Base-by-base conservation (phyloP, 2,329 filamentous ascomycete species). In the Amylocarpus encephaloides region DNA sequence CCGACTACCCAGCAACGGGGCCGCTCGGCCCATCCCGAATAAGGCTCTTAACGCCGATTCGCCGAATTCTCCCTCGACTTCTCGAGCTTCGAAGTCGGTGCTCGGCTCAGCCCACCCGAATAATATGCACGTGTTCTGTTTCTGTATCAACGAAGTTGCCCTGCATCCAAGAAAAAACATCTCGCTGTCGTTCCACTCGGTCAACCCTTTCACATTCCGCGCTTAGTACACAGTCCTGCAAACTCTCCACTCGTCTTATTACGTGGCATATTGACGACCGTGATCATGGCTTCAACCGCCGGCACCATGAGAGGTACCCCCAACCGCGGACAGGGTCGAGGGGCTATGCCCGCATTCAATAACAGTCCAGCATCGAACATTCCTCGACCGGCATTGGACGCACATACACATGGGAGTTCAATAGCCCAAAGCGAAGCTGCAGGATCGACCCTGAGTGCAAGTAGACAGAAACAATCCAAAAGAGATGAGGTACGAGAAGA, bases 391-490 rank as follows among this genome's bases (percentile, higher is more conserved):
- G 80, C 86, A 45, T 74, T 81, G 56, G 86, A 90, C 45, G 69
- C 69, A 52, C 73, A 76, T 51, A 66, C 66, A 36, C 5, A 71
- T 66, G 57, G 60, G 63, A 52, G 56, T 64, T 15, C 45, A 52
- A 44, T 35, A 33, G 59, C 73, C 75, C 57, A 81, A 73, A 71
- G 85, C 68, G 53, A 78, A 71, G 67, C 57, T 34, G 64, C 62
- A 30, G 62, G 60, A 46, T 87, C 88, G 49, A 83, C 86, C 36
- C 80, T 96, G 73, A 96, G 89, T 72, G 88, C 90, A 62, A 97
- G 92, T 71, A 83, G 93, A 66, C 88, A 93, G 70, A 96, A 96
- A 74, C 92, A 96, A 77, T 86, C 85, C 61, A 97, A 97, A 75
- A 85, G 91, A 71, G 93, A 98, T 84, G 93, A 98, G 86, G 93